These are phyloP conservation scores for Phyllosticta citriasiana DNA, from an alignment of 2,329 filamentous ascomycete species.

Conservation along the genomic window DNA sequence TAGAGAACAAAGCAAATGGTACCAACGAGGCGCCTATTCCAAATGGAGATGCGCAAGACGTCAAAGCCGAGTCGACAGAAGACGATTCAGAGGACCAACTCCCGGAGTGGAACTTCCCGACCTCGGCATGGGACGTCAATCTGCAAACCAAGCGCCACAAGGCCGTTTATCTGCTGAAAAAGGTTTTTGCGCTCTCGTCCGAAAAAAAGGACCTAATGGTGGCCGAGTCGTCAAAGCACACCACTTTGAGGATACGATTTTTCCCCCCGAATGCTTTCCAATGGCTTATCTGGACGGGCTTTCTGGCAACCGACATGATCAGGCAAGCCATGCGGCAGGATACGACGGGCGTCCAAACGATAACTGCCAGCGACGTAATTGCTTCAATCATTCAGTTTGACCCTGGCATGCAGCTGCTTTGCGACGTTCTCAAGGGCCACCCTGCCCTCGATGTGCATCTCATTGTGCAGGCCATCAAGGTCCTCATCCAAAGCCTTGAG, in stretches of 20 bases:
- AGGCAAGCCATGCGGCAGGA: constrained; percentile 30
- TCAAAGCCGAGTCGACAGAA: background rate
- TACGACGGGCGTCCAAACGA: constrained; percentile 31
- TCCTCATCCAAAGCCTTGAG: constrained; percentile 61
- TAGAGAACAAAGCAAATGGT: background rate
- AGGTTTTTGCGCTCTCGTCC: constrained; percentile 33
- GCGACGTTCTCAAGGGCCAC: constrained; percentile 51
- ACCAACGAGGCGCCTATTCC: background rate
- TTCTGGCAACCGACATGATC: constrained; percentile 35
- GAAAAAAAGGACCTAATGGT: constrained; percentile 19
- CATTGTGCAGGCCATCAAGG: constrained; percentile 54
- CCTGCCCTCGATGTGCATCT: constrained; percentile 58
- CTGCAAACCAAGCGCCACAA: constrained; percentile 54
- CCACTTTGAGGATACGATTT: constrained; percentile 19
- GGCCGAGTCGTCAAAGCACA: constrained; percentile 17
- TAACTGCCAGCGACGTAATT: constrained; percentile 52
- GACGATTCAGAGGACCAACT: constrained; percentile 11
- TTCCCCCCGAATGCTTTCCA: constrained; percentile 45
- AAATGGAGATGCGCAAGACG: constrained; percentile 6
- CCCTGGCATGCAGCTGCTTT: constrained; percentile 55
- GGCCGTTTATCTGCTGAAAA: constrained; percentile 45
- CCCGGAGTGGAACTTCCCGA: constrained; percentile 39
- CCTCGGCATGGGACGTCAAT: constrained; percentile 31
- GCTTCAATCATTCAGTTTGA: constrained; percentile 55
- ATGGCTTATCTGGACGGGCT: constrained; percentile 50